A percentile compares a stretch with the other conserved stretches of the same genome.
Evolutionary conservation across 2,329 filamentous ascomycete species (phyloP).

Genomic region (Monilinia polystroma): DNA sequence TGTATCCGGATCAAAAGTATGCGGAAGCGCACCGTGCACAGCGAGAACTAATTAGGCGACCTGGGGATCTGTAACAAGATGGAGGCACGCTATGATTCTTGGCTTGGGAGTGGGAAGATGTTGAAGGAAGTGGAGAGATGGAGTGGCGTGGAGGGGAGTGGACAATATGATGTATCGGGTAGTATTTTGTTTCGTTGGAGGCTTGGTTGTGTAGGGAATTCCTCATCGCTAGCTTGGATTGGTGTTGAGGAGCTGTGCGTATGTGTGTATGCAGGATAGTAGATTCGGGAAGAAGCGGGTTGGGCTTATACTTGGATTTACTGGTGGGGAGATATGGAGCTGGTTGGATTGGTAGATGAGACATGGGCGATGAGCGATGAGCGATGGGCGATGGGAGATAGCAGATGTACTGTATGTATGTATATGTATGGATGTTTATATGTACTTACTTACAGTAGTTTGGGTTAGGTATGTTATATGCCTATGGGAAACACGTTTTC

Average conservation of each 20-base stretch:
- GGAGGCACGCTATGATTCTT: slow-evolving; percentile 1
- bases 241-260: background rate
- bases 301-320: slow-evolving; percentile 6
- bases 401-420: background rate
- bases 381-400: background rate
- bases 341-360: background rate
- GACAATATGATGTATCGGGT: slow-evolving; percentile 20
- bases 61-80: background rate
- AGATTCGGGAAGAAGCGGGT: slow-evolving; percentile 14
- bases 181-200: slow-evolving; percentile 1
- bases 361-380: background rate
- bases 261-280: slow-evolving; percentile 1
- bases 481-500: background rate
- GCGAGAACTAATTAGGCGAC: background rate
- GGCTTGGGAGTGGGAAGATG: background rate
- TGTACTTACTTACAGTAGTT: background rate
- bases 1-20: background rate
- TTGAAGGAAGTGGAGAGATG: background rate
- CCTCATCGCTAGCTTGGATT: background rate
- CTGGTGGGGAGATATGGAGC: slow-evolving; percentile 14
- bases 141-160: slow-evolving; percentile 1
- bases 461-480: slow-evolving; percentile 2
- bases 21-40: background rate
- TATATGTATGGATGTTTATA: background rate
- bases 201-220: background rate